Conservation (phyloP, 2,329 filamentous ascomycete genomes). For the Epichloe gansuensis region DNA sequence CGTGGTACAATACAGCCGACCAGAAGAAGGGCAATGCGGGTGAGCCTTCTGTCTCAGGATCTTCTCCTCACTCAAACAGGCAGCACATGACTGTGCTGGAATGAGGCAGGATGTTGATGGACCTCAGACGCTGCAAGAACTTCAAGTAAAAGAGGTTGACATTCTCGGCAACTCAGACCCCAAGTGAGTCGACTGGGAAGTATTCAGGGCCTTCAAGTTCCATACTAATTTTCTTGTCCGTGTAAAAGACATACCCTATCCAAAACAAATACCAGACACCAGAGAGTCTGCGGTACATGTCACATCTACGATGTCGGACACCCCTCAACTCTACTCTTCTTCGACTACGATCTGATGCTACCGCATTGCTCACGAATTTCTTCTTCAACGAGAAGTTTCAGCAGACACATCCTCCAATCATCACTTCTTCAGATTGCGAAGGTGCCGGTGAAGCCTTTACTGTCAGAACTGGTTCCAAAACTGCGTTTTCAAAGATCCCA, state of each 20-base stretch:
- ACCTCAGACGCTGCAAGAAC: conserved; percentile 37
- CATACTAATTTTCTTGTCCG: conserved; percentile 7
- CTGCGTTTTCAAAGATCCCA: conserved; percentile 70
- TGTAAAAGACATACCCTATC: conserved; percentile 72
- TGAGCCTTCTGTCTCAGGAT: conserved; percentile 3
- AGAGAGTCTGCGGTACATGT: conserved; percentile 78
- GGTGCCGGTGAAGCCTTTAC: conserved; percentile 90
- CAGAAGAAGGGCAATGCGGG: neutral
- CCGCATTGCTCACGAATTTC: conserved; percentile 60
- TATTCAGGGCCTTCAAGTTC: neutral
- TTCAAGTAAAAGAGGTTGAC: conserved; percentile 58
- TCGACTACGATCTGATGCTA: conserved; percentile 70
- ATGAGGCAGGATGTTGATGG: neutral
- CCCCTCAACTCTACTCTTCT: conserved; percentile 71
- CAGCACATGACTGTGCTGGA: neutral
- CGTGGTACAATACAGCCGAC: conserved; percentile 42
- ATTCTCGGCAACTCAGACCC: conserved; percentile 65
- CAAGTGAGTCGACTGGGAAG: conserved; percentile 42
- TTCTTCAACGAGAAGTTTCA: conserved; percentile 61
- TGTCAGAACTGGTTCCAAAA: conserved; percentile 36
- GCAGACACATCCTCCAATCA: conserved; percentile 83
- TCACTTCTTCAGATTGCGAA: conserved; percentile 95
- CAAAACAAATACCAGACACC: conserved; percentile 93
- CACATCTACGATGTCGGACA: conserved; percentile 74
- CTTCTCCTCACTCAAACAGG: conserved; percentile 1